These are phyloP conservation scores for Carallia pectinifolia DNA, from an alignment of 345 rosid species.

Conservation along the genomic window DNA sequence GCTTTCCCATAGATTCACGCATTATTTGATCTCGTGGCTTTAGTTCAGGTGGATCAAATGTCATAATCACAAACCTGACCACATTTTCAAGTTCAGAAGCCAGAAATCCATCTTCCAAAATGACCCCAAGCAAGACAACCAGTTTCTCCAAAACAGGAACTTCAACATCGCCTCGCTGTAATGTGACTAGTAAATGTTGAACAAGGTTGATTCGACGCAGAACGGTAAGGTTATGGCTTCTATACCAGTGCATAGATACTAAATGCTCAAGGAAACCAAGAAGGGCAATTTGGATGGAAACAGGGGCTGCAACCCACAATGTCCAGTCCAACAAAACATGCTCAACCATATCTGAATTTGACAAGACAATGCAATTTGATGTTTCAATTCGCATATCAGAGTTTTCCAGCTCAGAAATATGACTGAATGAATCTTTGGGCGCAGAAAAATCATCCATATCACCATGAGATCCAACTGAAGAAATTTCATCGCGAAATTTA, in stretches of 20 bases:
- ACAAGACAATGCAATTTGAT: constrained; percentile 94
- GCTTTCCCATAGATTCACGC: constrained; percentile 96
- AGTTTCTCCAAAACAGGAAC: constrained; percentile 93
- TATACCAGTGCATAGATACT: constrained; percentile 99
- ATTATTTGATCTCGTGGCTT: constrained; percentile 61
- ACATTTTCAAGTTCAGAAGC: constrained; percentile 95
- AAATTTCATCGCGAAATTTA: constrained; percentile 76
- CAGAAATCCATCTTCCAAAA: constrained; percentile 96
- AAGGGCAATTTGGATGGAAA: constrained; percentile 88
- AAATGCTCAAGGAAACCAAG: constrained; percentile 96
- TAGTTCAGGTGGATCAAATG: constrained; percentile 94
- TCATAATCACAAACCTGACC: constrained; percentile 93
- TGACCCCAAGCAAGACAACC: constrained; percentile 96
- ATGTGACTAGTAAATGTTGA: constrained; percentile 89
- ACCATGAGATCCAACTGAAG: constrained; percentile 88
- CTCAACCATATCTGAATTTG: constrained; percentile 98
- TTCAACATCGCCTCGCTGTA: constrained; percentile 99
- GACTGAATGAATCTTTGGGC: constrained; percentile 86
- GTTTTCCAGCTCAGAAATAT: constrained; percentile 90
- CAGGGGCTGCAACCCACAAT: constrained; percentile 89
- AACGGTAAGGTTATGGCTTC: constrained; percentile 95
- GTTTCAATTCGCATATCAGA: constrained; percentile 77
- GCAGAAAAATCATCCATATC: constrained; percentile 95
- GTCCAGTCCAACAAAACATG: constrained; percentile 99
- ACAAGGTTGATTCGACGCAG: constrained; percentile 94